Base-by-base conservation (phyloP, 139 green algal genomes). In the Chlamydomonas sphaeroides region DNA sequence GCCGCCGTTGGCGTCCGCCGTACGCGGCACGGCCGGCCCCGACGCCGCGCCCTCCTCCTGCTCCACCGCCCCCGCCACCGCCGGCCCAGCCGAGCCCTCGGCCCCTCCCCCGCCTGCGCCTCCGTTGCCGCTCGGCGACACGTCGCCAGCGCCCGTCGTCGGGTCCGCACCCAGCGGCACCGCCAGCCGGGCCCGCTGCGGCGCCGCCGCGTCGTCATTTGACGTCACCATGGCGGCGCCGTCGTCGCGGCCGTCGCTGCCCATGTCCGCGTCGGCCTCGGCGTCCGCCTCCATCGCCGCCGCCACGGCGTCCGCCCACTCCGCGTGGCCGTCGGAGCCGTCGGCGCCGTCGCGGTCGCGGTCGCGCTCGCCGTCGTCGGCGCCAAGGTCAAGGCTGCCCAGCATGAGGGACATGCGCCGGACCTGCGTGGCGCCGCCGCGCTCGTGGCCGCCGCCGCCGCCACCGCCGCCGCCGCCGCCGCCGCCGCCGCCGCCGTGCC, bases 321-420 rank as follows among this genome's bases (percentile, higher is more conserved):
- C 56, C 30, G 11, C 36, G 1, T 28, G 32, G 33, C 48, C 69
- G 7, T 32, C 45, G 48, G 15, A 48, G 48, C 32, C 45, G 42
- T 41, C 21, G 23, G 15, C 5, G 5, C 68, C 21, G 7, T 23
- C 39, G 15, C 20, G 1, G 66, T 14, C 28, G 26, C 68, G 28
- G 28, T 39, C 68, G 61, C 66, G 68, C 41, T 39, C 68, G 25
- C 25, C 67, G 41, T 38, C 23, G 26, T 25, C 26, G 56, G 25
- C 26, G 56, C 56, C 26, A 25, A 80, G 59, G 33, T 80, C 74
- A 5, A 80, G 32, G 23, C 59, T 70, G 38, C 74, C 35, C 17
- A 80, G 74, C 61, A 70, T 32, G 32, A 71, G n/a, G 5, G 74
- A 80, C 74, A 80, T 51, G 18, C 59, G 59, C 18, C 74, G 39